phyloP scores from a whole-genome alignment of 805 yeast genomes.

The Helenozyma baotianmanensis region DNA sequence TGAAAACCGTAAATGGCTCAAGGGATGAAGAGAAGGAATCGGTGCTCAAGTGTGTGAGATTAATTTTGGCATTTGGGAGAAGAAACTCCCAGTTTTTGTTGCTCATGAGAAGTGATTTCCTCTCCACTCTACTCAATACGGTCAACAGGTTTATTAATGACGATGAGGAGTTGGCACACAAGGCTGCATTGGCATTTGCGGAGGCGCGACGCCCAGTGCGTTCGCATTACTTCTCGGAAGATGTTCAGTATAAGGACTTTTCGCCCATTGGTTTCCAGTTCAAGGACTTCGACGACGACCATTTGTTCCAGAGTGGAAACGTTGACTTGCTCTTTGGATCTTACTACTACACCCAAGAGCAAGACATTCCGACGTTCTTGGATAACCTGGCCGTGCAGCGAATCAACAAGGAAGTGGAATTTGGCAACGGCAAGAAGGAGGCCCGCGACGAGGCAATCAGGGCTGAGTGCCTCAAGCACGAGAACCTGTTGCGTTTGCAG shows the following conservation, averaged over 20 bases:
- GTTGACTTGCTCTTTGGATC: slow-evolving; percentile 20
- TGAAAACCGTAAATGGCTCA: slow-evolving; percentile 3
- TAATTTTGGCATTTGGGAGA: slow-evolving; percentile 13
- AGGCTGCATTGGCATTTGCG: slow-evolving; percentile 5
- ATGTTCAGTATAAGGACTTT: slow-evolving; percentile 58
- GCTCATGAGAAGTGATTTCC: slow-evolving; percentile 1
- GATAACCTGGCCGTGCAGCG: slow-evolving; percentile 17
- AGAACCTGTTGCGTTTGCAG: slow-evolving; percentile 23
- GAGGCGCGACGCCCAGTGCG: slow-evolving; percentile 37
- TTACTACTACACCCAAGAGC: slow-evolving; percentile 8
- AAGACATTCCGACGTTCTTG: slow-evolving; percentile 18
- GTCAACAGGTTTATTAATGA: slow-evolving; percentile 8
- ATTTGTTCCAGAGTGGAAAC: slow-evolving; percentile 29
- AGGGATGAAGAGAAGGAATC: slow-evolving; percentile 3
- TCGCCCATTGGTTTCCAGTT: slow-evolving; percentile 49
- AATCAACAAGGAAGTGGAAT: slow-evolving; percentile 12
- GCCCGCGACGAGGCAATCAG: slow-evolving; percentile 5
- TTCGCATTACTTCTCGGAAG: slow-evolving; percentile 57
- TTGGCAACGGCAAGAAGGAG: slow-evolving; percentile 3
- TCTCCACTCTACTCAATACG: slow-evolving; percentile 4
- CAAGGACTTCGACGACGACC: slow-evolving; percentile 58
- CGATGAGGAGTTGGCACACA: slow-evolving; percentile 7
- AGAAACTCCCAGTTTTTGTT: slow-evolving; percentile 1
- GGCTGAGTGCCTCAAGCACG: slow-evolving; percentile 16
- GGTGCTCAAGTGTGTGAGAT: slow-evolving; percentile 9